Evolutionary conservation across 2,329 filamentous ascomycete genomes (phyloP).

Genomic region (Nectriaceae sp.): DNA sequence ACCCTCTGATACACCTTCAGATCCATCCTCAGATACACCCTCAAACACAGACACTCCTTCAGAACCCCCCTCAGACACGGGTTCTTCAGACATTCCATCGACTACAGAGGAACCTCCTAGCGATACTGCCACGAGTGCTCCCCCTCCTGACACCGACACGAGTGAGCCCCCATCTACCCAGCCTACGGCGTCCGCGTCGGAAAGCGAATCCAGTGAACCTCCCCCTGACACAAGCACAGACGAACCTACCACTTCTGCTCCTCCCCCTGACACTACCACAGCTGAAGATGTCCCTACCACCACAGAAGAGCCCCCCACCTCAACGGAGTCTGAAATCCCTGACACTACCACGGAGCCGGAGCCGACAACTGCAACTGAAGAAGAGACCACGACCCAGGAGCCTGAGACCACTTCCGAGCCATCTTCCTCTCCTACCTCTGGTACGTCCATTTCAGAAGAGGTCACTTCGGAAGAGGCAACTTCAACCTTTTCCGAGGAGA

Average conservation of each 20-base stretch:
- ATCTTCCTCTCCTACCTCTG: slow-evolving; percentile 31
- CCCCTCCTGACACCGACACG: slow-evolving; percentile 9
- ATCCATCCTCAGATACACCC: background rate
- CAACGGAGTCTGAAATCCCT: slow-evolving; percentile 4
- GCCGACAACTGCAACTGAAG: slow-evolving; percentile 6
- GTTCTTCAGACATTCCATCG: background rate
- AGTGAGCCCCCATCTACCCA: slow-evolving; percentile 19
- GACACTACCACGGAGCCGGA: slow-evolving; percentile 16
- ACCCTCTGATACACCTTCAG: background rate
- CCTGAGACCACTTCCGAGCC: slow-evolving; percentile 12
- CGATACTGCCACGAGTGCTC: background rate
- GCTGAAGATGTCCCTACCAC: slow-evolving; percentile 10
- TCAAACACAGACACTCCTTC: background rate
- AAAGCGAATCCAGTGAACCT: slow-evolving; percentile 12
- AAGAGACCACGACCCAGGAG: background rate
- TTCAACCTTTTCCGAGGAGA: slow-evolving; percentile 20
- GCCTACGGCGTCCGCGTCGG: slow-evolving; percentile 19
- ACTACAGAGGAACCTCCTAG: background rate
- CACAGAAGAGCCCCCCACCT: slow-evolving; percentile 12
- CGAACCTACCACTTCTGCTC: slow-evolving; percentile 13
- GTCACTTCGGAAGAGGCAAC: background rate
- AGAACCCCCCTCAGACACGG: background rate
- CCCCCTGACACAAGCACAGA: slow-evolving; percentile 27
- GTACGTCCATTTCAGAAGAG: slow-evolving; percentile 32
- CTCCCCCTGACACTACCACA: slow-evolving; percentile 16